Evolutionary conservation across 495 filamentous ascomycete genomes (phyloP).

Genomic region (Podospora didyma): DNA sequence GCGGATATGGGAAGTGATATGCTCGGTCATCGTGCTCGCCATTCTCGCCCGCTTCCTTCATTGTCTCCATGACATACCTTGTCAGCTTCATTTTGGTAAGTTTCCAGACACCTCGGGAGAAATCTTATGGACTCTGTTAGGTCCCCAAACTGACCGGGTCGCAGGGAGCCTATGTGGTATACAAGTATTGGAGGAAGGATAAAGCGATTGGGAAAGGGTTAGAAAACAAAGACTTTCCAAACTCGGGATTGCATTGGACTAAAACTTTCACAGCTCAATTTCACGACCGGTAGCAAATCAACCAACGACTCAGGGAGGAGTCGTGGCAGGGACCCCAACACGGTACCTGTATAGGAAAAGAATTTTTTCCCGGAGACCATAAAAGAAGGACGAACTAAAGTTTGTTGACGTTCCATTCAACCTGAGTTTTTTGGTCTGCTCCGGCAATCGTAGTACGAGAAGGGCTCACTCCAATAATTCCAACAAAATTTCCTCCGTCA

Average conservation of each 20-base stretch:
- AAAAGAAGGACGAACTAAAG: no score
- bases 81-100: slow-evolving; percentile 22
- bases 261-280: not conserved
- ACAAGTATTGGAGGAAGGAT: slow-evolving; percentile 1
- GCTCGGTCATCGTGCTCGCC: slow-evolving; percentile 20
- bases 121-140: not conserved
- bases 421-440: no score
- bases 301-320: no score
- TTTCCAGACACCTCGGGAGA: not conserved
- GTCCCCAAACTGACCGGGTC: not conserved
- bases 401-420: no score
- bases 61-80: no score
- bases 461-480: no score
- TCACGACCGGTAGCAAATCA: no score
- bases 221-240: not conserved
- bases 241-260: not conserved
- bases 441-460: no score
- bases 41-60: slow-evolving; percentile 16
- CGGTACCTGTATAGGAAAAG: no score
- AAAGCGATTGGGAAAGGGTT: not conserved
- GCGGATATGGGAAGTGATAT: slow-evolving; percentile 19
- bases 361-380: no score
- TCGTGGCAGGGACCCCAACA: no score
- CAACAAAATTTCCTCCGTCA: no score
- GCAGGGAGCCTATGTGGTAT: slow-evolving; percentile 8